Evolutionary conservation across 345 rosid genomes (phyloP), one percentile per base, ranked within the genome.

Genomic region (Linum trigynum): DNA sequence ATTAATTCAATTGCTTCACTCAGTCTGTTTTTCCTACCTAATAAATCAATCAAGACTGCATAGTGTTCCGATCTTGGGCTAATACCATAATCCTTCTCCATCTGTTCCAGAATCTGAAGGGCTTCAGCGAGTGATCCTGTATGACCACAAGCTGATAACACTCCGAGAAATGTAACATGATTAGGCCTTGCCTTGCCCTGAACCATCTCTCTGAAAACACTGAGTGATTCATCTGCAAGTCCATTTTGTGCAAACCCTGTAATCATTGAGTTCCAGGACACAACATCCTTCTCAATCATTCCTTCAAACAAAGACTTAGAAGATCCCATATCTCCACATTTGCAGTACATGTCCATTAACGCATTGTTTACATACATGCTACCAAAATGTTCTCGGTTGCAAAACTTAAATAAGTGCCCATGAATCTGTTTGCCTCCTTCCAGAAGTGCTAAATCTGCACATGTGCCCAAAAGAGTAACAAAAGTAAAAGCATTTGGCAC

Each of bases 151-250:
- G 83, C 74, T 39, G 70, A 75, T 57, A 79, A 65, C 37, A 76
- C 59, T 65, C 83, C 86, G 42, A 74, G 84, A 65, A 90, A 87
- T 11, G 95, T 85, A 39, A 87, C 78, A 41, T 60, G 78, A 43
- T 87, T 86, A 6, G 92, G 95, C 0, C 55, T 67, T 43, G 60
- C 41, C 11, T 73, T 75, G 2, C 60, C 63, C 66, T 71, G 57
- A 11, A 71, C 57, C 83, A 82, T 82, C 15, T 65, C 70, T 40
- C 5, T 55, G 15, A 79, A 77, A 17, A 71, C 11, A 55, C 38
- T 5, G 15, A 77, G 72, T 2, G 83, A 71, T 55, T 74, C 74
- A 63, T 74, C 68, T 41, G 75, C 81, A 2, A 66, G 67, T 40
- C 83, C 86, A 67, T 79, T 82, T 53, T 71, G 83, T 6, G 86